phyloP scores from a whole-genome alignment of 306 rosid genomes.

The Clitoria ternatea region DNA sequence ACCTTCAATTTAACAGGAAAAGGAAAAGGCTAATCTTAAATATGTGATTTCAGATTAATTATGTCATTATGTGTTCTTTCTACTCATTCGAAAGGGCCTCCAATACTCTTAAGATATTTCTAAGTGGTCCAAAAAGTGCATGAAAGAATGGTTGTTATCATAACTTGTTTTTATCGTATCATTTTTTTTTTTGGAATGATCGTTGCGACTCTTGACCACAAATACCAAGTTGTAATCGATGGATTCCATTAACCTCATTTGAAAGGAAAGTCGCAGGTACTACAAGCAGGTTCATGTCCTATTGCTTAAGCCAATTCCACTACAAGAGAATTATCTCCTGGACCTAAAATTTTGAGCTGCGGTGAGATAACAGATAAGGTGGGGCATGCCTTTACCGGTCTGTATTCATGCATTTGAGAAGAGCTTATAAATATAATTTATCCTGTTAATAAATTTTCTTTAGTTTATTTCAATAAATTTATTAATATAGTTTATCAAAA shows the following conservation, averaged over 20 bases:
- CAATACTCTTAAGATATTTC: neutral
- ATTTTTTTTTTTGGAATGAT: neutral
- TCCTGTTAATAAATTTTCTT: no score
- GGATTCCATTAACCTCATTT: neutral
- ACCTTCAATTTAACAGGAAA: neutral
- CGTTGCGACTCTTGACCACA: neutral
- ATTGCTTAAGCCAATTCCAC: slow-evolving; percentile 30
- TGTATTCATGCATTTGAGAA: no score
- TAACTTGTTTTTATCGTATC: neutral
- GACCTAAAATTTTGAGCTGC: no score
- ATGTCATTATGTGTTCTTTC: neutral
- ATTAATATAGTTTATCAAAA: no score
- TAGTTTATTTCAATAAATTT: no score
- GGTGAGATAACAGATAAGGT: slow-evolving; percentile 16
- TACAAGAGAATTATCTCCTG: no score
- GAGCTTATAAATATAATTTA: no score
- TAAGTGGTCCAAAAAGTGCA: neutral
- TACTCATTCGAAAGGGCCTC: neutral
- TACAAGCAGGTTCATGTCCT: neutral
- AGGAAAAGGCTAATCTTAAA: neutral
- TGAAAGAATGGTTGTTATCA: neutral
- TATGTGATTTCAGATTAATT: neutral
- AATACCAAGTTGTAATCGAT: neutral
- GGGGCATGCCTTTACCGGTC: slow-evolving; percentile 32
- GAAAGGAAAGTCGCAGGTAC: slow-evolving; percentile 14